Evolutionary conservation across 192 early-diverging fungal species (phyloP), one percentile per base, ranked within the genome.

Genomic region (Lunasporangiospora selenospora): DNA sequence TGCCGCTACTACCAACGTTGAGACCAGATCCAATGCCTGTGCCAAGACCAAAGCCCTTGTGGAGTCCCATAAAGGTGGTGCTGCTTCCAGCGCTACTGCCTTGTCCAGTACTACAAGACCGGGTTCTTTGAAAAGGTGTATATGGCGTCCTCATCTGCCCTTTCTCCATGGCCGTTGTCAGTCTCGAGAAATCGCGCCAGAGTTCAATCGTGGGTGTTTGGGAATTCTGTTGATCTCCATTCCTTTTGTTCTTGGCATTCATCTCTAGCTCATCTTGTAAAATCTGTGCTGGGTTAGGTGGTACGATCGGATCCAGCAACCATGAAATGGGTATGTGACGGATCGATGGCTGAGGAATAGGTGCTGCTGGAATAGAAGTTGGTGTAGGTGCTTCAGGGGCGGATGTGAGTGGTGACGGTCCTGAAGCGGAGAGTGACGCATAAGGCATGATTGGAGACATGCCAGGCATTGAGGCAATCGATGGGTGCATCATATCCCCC

Each of bases 261-360:
- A 4, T 53, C 50, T 0, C 33, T 19, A 4, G 15, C 2, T 24
- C 27, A 19, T 46, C 24, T 47, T 47, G 45, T 0, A 27, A 42
- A 6, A 62, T 51, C 11, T 46, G 53, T n/a, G 59, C 59, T 0
- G 67, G 54, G 32, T 42, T 43, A 23, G 59, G 67, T 26, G 67
- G 67, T 46, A 71, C 39, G 33, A 71, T 50, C 1, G 67, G 67
- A 29, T 71, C 67, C 9, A 71, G 48, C 13, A 71, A 47, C 67
- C 67, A 71, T 18, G 67, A 62, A 31, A 71, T 61, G 0, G 67
- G 67, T 18, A 71, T 62, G 27, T 71, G 51, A 33, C 65, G 21
- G 31, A 40, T 21, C 13, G 65, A 69, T 29, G 56, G 57, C 16
- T 53, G 46, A 18, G 51, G 53, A 13, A 49, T 57, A 5, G 58